These are phyloP conservation scores for Candida tetrigidarum DNA, from an alignment of 1,139 yeast species.

Conservation along the genomic window DNA sequence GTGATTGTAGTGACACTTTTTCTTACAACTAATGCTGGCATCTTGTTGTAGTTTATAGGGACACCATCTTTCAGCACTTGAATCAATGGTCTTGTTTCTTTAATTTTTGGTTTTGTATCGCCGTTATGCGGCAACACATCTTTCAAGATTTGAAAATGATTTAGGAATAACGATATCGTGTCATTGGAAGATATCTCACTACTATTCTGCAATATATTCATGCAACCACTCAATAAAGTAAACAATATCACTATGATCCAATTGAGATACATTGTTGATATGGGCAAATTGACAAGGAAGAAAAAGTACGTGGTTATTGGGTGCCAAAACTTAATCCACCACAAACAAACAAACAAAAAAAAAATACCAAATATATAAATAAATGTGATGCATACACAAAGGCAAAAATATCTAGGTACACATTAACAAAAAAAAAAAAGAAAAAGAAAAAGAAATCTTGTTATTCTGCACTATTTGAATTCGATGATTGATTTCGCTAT, in stretches of 20 bases:
- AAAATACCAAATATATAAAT: background rate
- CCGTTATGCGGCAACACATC: constrained; percentile 11
- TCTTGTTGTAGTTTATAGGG: constrained; percentile 14
- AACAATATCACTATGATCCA: constrained; percentile 2
- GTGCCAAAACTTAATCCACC: background rate
- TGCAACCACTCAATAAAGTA: background rate
- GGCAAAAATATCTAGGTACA: background rate
- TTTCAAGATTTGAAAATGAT: constrained; percentile 13
- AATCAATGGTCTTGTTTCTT: constrained; percentile 15
- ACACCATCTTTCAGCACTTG: constrained; percentile 16
- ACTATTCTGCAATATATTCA: background rate
- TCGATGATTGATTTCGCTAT: constrained; percentile 41
- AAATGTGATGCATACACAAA: constrained; percentile 1
- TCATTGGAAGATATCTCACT: constrained; percentile 2
- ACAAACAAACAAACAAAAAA: background rate
- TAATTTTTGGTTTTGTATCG: constrained; percentile 4
- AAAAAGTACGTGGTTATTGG: background rate
- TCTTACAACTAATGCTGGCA: constrained; percentile 4
- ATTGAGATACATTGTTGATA: constrained; percentile 1
- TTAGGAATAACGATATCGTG: constrained; percentile 9
- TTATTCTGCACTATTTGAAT: constrained; percentile 11
- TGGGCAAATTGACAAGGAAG: background rate
- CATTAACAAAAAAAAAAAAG: background rate
- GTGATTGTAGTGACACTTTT: background rate
- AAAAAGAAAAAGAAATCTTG: background rate